Evolutionary conservation across 148 eudicot species (phyloP), one percentile per base, ranked within the genome.

Genomic region (Tetragonia tetragonoides): DNA sequence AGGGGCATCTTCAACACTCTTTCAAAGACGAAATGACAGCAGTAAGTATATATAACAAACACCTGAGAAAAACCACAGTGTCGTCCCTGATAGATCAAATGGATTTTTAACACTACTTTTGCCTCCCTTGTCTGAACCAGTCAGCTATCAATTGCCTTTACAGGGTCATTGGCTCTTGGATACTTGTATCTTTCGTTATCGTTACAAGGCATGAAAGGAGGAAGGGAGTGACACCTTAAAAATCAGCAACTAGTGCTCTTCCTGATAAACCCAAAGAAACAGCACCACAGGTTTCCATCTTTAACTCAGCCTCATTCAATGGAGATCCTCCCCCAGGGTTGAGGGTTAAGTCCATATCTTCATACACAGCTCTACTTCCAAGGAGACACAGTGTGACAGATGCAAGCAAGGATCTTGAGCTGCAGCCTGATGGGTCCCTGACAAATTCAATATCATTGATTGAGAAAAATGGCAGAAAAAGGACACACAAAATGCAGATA

Each of bases 281-380:
- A 77, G 73, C 72, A 74, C 77, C 82, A 70, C 85, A 81, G 39
- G 84, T 82, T 78, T 86, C 95, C 78, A 72, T 74, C 60, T 84
- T 85, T 34, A 86, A 80, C 47, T 87, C 93, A n/a, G 83, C 82
- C 34, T 88, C 92, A 75, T 84, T 90, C 84, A 78, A 74, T 57
- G 89, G 84, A 64, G 85, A 66, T 44, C 77, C 83, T 38, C 66
- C 72, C 14, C 75, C 73, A 24, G 83, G 75, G 77, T 74, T 89
- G 76, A 82, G 51, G 60, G 84, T 75, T 60, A 78, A 76, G 56
- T 88, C 86, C 71, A 84, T 86, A 83, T 93, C 93, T 79, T 89
- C 99, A 72, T 90, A 89, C 69, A 93, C 97, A 78, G 90, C 89
- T 81, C 98, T 88, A 84, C 93, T 91, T 75, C 99, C 99, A 77